phyloP scores from a whole-genome alignment of 306 rosid species.

The Spatholobus suberectus region DNA sequence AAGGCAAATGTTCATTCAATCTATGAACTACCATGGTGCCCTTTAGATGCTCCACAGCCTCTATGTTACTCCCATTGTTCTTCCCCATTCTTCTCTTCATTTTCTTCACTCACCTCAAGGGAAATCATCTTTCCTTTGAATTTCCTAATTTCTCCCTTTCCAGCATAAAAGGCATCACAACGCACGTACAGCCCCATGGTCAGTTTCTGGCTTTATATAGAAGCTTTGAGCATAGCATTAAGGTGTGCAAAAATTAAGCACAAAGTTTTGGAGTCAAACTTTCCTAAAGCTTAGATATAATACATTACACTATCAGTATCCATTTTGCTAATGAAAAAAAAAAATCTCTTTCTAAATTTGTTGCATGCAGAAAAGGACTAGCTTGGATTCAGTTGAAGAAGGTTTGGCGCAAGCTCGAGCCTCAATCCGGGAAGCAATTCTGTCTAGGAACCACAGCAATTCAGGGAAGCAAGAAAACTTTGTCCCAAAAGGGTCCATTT shows the following conservation, averaged over 20 bases:
- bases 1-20: conserved; percentile 25
- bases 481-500: conserved; percentile 44
- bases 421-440: conserved; percentile 42
- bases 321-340: background rate
- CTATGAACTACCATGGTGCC: conserved; percentile 13
- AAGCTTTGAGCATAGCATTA: conserved; percentile 19
- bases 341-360: background rate
- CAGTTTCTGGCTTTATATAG: conserved; percentile 26
- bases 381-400: conserved; percentile 43
- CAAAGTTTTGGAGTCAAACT: background rate
- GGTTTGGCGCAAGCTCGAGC: conserved; percentile 45
- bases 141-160: background rate
- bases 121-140: background rate
- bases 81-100: conserved; percentile 17
- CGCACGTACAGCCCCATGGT: conserved; percentile 16
- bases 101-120: conserved; percentile 32
- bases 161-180: background rate
- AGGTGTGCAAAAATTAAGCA: conserved; percentile 31
- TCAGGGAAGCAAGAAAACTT: conserved; percentile 6
- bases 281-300: background rate
- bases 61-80: conserved; percentile 11
- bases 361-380: conserved; percentile 40
- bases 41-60: background rate
- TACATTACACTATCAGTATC: background rate
- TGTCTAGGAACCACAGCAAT: conserved; percentile 9